Conservation (phyloP, 345 rosid species). For the Rhodamnia rubescens region DNA sequence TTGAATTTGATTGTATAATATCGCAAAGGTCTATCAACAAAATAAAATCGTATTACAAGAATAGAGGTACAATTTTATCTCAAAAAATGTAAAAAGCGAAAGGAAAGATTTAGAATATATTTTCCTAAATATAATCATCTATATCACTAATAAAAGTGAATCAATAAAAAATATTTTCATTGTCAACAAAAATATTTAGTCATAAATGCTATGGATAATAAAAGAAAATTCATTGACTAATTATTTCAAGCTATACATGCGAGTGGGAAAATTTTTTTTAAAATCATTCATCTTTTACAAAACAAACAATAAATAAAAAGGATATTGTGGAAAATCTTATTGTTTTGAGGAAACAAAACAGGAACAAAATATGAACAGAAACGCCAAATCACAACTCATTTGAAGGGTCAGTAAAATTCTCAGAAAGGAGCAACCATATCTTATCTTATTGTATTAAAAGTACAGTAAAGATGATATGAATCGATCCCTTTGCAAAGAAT, state of each 20-base stretch:
- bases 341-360: neutral
- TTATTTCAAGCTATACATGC: too few relatives aligned
- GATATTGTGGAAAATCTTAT: neutral
- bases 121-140: too few relatives aligned
- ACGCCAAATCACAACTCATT: neutral
- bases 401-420: neutral
- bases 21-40: neutral
- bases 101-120: neutral
- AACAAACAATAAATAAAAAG: neutral
- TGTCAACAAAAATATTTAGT: too few relatives aligned
- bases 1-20: neutral
- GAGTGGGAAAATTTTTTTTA: too few relatives aligned
- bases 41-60: neutral
- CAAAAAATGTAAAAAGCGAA: neutral
- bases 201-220: too few relatives aligned
- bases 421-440: neutral
- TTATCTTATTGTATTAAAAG: neutral
- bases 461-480: neutral
- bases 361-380: neutral
- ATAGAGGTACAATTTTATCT: neutral
- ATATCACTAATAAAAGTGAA: too few relatives aligned
- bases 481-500: neutral
- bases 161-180: too few relatives aligned
- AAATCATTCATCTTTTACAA: too few relatives aligned
- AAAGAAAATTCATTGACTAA: too few relatives aligned